A percentile compares a stretch with the other conserved stretches of the same genome.
Evolutionary conservation across 1,284 basidiomycete species (phyloP).

Genomic region (Pyrrhoderma noxium): DNA sequence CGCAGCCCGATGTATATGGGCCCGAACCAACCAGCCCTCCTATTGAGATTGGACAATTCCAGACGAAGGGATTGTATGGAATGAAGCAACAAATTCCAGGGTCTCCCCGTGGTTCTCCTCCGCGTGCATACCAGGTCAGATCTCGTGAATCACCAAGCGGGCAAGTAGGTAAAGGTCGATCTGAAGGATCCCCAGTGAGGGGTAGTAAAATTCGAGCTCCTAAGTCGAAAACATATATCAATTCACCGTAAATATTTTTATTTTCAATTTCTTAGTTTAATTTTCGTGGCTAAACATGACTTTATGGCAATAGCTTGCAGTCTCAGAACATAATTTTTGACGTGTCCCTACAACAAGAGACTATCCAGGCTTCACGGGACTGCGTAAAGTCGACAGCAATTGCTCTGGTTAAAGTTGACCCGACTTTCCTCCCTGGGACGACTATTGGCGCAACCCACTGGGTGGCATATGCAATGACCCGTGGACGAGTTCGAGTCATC

Average conservation of each 20-base stretch:
- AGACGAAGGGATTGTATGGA: slow-evolving; percentile 39
- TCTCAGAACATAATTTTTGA: slow-evolving; percentile 67
- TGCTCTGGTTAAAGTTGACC: slow-evolving; percentile 73
- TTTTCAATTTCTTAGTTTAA: not conserved
- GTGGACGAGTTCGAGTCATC: slow-evolving; percentile 77
- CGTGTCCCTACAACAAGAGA: slow-evolving; percentile 59
- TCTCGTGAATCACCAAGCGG: slow-evolving; percentile 35
- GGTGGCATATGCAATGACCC: slow-evolving; percentile 88
- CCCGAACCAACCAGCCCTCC: slow-evolving; percentile 18
- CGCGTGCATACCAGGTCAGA: slow-evolving; percentile 36
- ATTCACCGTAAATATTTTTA: slow-evolving; percentile 43
- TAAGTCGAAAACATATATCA: slow-evolving; percentile 45
- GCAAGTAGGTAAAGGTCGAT: slow-evolving; percentile 54
- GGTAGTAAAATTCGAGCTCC: slow-evolving; percentile 32
- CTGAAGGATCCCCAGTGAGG: slow-evolving; percentile 60
- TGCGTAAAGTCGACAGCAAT: slow-evolving; percentile 75
- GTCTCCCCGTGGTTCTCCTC: slow-evolving; percentile 59
- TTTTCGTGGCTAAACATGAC: not conserved
- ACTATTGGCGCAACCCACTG: slow-evolving; percentile 82
- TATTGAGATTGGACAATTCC: slow-evolving; percentile 37
- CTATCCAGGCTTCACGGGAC: slow-evolving; percentile 64
- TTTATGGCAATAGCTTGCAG: slow-evolving; percentile 12
- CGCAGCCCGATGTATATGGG: slow-evolving; percentile 38
- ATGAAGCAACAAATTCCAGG: slow-evolving; percentile 40
- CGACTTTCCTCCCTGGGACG: slow-evolving; percentile 71